These are phyloP conservation scores for Trichoderma koningii DNA, from an alignment of 2,329 filamentous ascomycete species.

Conservation along the genomic window DNA sequence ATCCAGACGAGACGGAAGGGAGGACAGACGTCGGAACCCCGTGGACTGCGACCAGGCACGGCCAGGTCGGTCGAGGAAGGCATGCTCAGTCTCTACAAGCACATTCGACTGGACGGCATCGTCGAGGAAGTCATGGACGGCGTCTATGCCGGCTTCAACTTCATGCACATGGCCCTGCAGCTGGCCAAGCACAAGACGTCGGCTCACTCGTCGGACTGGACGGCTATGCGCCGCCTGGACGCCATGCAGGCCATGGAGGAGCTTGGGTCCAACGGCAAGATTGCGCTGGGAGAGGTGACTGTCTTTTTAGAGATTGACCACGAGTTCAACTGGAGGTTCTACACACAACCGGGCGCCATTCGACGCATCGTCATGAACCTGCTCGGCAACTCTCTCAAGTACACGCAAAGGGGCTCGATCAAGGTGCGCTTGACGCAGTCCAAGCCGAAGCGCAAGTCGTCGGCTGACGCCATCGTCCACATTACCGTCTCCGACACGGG, in stretches of 20 bases:
- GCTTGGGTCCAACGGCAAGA: slow-evolving; percentile 24
- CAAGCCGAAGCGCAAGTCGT: slow-evolving; percentile 24
- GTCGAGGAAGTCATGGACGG: slow-evolving; percentile 53
- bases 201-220: slow-evolving; percentile 22
- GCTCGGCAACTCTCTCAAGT: slow-evolving; percentile 65
- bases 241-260: slow-evolving; percentile 48
- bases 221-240: slow-evolving; percentile 33
- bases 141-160: slow-evolving; percentile 50
- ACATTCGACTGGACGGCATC: slow-evolving; percentile 44
- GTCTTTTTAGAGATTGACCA: slow-evolving; percentile 45
- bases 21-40: background rate
- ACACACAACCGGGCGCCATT: slow-evolving; percentile 54
- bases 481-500: slow-evolving; percentile 65
- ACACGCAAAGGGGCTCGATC: slow-evolving; percentile 48
- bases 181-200: slow-evolving; percentile 27
- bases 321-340: slow-evolving; percentile 53
- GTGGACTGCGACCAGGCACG: slow-evolving; percentile 16
- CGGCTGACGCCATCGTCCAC: slow-evolving; percentile 31
- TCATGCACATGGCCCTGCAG: slow-evolving; percentile 37
- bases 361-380: slow-evolving; percentile 63
- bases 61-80: slow-evolving; percentile 26
- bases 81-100: slow-evolving; percentile 32
- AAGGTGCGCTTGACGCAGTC: slow-evolving; percentile 35
- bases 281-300: slow-evolving; percentile 33
- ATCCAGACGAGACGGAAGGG: slow-evolving; percentile 23